Conservation (phyloP, 352 stramenopile genomes). For the Pythium aquatile region DNA sequence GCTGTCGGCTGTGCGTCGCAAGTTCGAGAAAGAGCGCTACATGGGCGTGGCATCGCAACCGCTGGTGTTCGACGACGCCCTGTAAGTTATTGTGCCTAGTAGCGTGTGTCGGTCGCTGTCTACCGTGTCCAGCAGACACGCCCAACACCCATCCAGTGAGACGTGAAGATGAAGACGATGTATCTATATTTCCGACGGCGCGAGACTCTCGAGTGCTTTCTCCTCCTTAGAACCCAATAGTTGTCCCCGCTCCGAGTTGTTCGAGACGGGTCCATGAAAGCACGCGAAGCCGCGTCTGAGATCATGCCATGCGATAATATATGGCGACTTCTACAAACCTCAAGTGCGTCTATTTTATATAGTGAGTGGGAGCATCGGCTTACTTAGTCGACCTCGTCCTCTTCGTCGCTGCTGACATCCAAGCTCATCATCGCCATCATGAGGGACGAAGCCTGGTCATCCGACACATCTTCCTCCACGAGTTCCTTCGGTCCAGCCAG, state of each 20-base stretch:
- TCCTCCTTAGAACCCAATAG: conserved; percentile 11
- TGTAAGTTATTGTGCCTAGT: conserved; percentile 33
- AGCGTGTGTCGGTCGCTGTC: conserved; percentile 16
- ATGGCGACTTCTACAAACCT: background rate
- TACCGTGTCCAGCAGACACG: background rate
- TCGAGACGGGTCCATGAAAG: background rate
- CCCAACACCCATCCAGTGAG: conserved; percentile 3
- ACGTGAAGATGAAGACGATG: conserved; percentile 22
- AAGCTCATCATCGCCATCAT: conserved; percentile 66
- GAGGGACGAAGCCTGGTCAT: conserved; percentile 63
- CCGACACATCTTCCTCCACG: conserved; percentile 66
- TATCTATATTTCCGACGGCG: conserved; percentile 22
- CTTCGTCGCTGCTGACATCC: conserved; percentile 85
- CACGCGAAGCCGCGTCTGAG: conserved; percentile 11
- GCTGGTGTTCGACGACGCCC: conserved; percentile 47
- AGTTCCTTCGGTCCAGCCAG: conserved; percentile 20
- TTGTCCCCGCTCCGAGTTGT: conserved; percentile 4
- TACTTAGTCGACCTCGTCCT: conserved; percentile 48
- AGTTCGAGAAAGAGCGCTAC: conserved; percentile 85
- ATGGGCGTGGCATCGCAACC: conserved; percentile 66
- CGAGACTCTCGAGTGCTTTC: conserved; percentile 12
- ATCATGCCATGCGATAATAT: conserved; percentile 12
- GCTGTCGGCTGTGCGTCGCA: conserved; percentile 76
- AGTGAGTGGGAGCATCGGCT: background rate
- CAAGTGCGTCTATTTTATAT: conserved; percentile 1